Percentiles rank a stretch among this genome's conserved stretches.
These are phyloP conservation scores for Blepharisma undulans DNA, from an alignment of 169 alveolate species.

Conservation along the genomic window DNA sequence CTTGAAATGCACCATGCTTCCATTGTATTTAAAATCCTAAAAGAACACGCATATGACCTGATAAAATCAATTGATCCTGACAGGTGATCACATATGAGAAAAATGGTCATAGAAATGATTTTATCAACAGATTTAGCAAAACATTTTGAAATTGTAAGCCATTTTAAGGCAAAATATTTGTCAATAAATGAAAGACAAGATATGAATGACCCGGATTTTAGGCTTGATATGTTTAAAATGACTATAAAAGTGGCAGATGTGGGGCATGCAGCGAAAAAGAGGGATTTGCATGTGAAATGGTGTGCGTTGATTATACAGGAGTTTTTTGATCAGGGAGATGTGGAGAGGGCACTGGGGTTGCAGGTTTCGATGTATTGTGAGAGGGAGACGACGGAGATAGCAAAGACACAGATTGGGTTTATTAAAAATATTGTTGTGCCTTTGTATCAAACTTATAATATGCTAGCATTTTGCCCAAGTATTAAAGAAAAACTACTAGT, in stretches of 20 bases:
- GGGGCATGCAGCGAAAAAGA: constrained; percentile 91
- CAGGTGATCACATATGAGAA: constrained; percentile 48
- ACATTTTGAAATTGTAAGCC: constrained; percentile 88
- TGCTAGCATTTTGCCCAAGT: neutral
- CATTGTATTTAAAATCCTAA: constrained; percentile 80
- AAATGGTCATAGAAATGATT: constrained; percentile 89
- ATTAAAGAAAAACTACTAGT: neutral
- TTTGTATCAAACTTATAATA: constrained; percentile 56
- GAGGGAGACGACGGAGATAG: constrained; percentile 89
- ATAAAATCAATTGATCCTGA: constrained; percentile 54
- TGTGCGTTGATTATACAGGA: constrained; percentile 89
- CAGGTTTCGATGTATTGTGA: constrained; percentile 96
- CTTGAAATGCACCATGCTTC: constrained; percentile 94
- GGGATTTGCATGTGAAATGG: constrained; percentile 91
- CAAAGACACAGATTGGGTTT: constrained; percentile 93
- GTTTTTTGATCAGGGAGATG: constrained; percentile 89
- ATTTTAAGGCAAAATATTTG: constrained; percentile 64
- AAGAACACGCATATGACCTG: constrained; percentile 62
- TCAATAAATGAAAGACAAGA: neutral
- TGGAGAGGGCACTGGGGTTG: constrained; percentile 86
- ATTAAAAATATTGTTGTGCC: constrained; percentile 90
- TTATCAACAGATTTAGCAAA: constrained; percentile 93
- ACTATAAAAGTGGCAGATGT: constrained; percentile 69
- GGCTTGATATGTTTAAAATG: neutral
- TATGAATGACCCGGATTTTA: neutral